Percentiles rank a stretch among this genome's conserved stretches.
Conservation (phyloP, 176 grass and related monocot genomes). For the Musa acuminata region DNA sequence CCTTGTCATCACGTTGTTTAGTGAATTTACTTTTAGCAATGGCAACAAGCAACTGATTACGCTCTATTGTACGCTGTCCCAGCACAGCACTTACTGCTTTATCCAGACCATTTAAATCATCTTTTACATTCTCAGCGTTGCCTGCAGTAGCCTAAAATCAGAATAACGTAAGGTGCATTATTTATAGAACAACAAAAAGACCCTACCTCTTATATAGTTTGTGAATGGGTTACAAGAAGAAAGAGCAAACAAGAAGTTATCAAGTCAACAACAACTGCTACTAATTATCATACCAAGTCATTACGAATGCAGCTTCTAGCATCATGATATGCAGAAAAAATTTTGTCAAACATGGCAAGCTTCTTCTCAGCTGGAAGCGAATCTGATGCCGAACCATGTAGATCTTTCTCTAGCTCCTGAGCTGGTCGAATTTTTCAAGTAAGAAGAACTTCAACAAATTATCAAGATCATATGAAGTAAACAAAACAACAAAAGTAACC, state of each 20-base stretch:
- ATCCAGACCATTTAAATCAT: constrained; percentile 91
- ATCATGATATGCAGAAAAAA: constrained; percentile 98
- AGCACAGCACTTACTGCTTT: constrained; percentile 93
- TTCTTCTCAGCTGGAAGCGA: constrained; percentile 81
- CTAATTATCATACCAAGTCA: constrained; percentile 61
- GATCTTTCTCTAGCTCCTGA: constrained; percentile 94
- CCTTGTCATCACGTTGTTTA: constrained; percentile 75
- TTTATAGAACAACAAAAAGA: not conserved
- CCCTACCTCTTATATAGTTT: too few relatives aligned
- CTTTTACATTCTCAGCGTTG: constrained; percentile 79
- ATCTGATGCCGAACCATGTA: constrained; percentile 46
- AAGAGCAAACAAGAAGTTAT: not conserved
- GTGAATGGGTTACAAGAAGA: not conserved
- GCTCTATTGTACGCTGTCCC: constrained; percentile 81
- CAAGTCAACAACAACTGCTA: not conserved
- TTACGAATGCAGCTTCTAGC: constrained; percentile 86
- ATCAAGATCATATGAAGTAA: constrained; percentile 14
- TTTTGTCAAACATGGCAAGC: constrained; percentile 85
- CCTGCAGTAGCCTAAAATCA: constrained; percentile 73
- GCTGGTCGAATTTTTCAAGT: constrained; percentile 66
- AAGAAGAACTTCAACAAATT: constrained; percentile 25
- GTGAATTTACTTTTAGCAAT: constrained; percentile 97
- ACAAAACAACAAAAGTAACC: not conserved
- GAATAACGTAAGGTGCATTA: constrained; percentile 4
- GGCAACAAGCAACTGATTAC: constrained; percentile 70